Base-by-base conservation (phyloP, 148 eudicot species). In the Gaultheria prostrata region DNA sequence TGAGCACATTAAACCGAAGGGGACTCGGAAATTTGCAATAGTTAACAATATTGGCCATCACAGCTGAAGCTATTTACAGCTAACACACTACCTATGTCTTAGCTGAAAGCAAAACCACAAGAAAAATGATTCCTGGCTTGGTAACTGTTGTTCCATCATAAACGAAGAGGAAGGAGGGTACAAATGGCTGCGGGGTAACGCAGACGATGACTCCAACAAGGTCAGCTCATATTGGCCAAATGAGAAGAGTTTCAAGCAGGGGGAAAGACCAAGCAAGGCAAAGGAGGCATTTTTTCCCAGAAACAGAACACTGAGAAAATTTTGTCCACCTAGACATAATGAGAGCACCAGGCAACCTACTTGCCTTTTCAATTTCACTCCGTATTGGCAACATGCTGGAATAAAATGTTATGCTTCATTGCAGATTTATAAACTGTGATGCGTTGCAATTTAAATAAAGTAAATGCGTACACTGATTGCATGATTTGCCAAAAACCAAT, bases 11-110 rank as follows among this genome's bases (percentile, higher is more conserved):
- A 30, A 65, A 49, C 26, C 49, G 33, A 72, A 53, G 67, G 24
- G 21, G 5, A 6, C 43, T 53, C 33, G 12, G 74, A 57, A 65
- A 32, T 72, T 8, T 2, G 28, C 65, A 53, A 18, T 32, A 3
- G 48, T 30, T 71, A 49, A 70, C 54, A 65, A 82, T 49, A 70
- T 35, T 32, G 49, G 78, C 78, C 30, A 72, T 32, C 48, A 35
- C 50, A 50, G 18, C 74, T 72, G 21, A 28, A 72, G 78, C 78
- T 51, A 32, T 49, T 2, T 33, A 51, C 26, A 45, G 67, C 48
- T 17, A 13, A 15, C 43, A 32, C 32, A 70, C 43, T 28, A 32
- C 43, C 75, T 15, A 15, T 4, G 1, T 32, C 75, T 69, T 30
- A 4, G 75, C 75, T 32, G 35, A 70, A 32, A 30, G 45, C 17